phyloP scores from a whole-genome alignment of 176 grass and related monocot species.

The Triticum aestivum region IWGSC_CS_RefSeq_v2.1 NC_057807.1:481736228-481736727 shows the following conservation, averaged over 20 bases:
- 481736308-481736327: conserved; percentile 80
- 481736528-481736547: neutral
- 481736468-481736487: neutral
- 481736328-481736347: conserved; percentile 47
- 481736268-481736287: conserved; percentile 79
- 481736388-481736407: conserved; percentile 81
- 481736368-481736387: conserved; percentile 84
- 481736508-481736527: neutral
- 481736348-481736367: conserved; percentile 60
- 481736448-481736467: conserved; percentile 80
- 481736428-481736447: conserved; percentile 87
- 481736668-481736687: conserved; percentile 1
- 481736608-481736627: conserved; percentile 91
- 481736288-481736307: conserved; percentile 64
- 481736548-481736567: conserved; percentile 43
- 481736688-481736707: neutral
- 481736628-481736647: conserved; percentile 80
- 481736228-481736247: conserved; percentile 61
- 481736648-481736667: conserved; percentile 63
- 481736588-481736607: conserved; percentile 76
- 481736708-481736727: neutral
- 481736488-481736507: neutral
- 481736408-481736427: conserved; percentile 80
- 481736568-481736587: conserved; percentile 63
- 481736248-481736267: conserved; percentile 72